Conservation (phyloP, 345 rosid species). For the Populus nigra region DNA sequence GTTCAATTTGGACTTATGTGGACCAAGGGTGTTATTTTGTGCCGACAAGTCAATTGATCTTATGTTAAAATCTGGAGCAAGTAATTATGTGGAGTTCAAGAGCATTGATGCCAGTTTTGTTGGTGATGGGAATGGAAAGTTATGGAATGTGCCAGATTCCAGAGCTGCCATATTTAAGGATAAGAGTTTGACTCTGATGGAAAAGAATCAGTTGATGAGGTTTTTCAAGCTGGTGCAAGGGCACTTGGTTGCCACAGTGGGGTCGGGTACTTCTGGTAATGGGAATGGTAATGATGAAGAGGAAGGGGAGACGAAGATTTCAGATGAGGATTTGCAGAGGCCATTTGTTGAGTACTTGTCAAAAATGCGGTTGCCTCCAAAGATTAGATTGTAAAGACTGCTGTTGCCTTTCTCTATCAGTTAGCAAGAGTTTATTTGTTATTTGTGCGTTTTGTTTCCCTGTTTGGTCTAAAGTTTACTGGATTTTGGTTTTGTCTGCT, state of each 20-base stretch:
- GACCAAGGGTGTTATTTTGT: slow-evolving; percentile 73
- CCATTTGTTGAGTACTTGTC: slow-evolving; percentile 69
- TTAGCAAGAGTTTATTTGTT: slow-evolving; percentile 29
- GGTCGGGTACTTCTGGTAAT: background rate
- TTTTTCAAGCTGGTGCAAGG: slow-evolving; percentile 74
- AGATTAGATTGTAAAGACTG: slow-evolving; percentile 68
- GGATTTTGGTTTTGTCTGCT: background rate
- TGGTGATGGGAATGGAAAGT: slow-evolving; percentile 45
- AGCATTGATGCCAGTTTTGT: slow-evolving; percentile 67
- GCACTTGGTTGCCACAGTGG: slow-evolving; percentile 36
- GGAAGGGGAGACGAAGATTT: slow-evolving; percentile 30
- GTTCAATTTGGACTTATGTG: slow-evolving; percentile 60
- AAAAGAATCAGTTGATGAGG: slow-evolving; percentile 76
- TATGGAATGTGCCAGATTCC: slow-evolving; percentile 67
- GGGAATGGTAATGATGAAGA: slow-evolving; percentile 1
- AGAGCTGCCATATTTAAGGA: slow-evolving; percentile 80
- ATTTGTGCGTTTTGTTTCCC: background rate
- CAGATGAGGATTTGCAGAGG: slow-evolving; percentile 65
- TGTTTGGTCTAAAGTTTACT: background rate
- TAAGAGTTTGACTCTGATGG: slow-evolving; percentile 55
- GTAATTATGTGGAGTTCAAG: slow-evolving; percentile 68
- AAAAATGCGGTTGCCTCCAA: slow-evolving; percentile 64
- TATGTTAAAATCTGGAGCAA: slow-evolving; percentile 52
- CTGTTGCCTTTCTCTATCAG: slow-evolving; percentile 25
- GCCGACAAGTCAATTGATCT: slow-evolving; percentile 60